Evolutionary conservation across 2,329 filamentous ascomycete genomes (phyloP).

Genomic region (Sporothrix globosa): DNA sequence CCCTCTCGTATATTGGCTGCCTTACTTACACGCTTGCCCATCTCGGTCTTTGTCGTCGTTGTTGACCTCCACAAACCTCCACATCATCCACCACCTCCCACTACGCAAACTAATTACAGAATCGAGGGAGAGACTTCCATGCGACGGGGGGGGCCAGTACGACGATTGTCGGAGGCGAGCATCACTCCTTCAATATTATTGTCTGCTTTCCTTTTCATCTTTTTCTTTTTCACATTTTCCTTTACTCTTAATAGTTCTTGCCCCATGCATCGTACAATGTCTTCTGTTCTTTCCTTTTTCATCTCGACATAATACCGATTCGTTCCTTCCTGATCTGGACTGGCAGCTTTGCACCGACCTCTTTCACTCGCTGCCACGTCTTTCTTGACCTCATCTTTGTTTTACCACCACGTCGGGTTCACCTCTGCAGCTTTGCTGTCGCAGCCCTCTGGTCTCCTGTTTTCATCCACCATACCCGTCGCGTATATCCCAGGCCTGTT

Average conservation of each 20-base stretch:
- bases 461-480: conserved; percentile 2
- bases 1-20: conserved; percentile 32
- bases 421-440: neutral
- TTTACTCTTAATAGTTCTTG: neutral
- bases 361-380: neutral
- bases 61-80: conserved; percentile 30
- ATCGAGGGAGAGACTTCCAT: conserved; percentile 25
- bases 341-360: conserved; percentile 14
- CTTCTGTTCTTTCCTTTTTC: conserved; percentile 5
- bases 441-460: neutral
- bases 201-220: neutral
- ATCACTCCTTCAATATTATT: conserved; percentile 8
- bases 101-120: conserved; percentile 28
- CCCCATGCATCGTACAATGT: neutral
- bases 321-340: conserved; percentile 11
- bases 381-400: neutral
- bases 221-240: neutral
- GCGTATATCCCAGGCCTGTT: neutral
- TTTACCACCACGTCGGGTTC: neutral
- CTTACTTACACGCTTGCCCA: conserved; percentile 25
- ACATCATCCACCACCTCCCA: conserved; percentile 30
- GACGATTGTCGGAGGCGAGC: conserved; percentile 7
- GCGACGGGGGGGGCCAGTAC: conserved; percentile 23
- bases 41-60: conserved; percentile 28
- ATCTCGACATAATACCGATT: conserved; percentile 4